A percentile compares a stretch with the other conserved stretches of the same genome.
Evolutionary conservation across 2,329 filamentous ascomycete genomes (phyloP).

Genomic region (Curvularia hawaiiensis): DNA sequence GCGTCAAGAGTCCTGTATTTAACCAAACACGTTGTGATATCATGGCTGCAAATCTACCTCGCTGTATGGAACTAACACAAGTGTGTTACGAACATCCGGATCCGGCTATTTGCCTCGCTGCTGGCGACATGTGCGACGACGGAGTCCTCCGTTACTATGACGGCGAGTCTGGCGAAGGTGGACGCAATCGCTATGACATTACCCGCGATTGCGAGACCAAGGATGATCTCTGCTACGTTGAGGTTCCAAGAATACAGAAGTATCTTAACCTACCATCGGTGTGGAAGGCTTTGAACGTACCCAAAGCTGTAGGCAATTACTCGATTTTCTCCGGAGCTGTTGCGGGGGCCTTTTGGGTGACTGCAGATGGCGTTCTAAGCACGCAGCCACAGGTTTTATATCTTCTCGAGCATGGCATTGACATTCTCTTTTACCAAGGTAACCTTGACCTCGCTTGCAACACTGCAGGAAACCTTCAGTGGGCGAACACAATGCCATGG

Average conservation of each 20-base stretch:
- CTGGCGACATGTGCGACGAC: slow-evolving; percentile 45
- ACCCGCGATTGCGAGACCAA: slow-evolving; percentile 45
- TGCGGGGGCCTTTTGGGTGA: slow-evolving; percentile 34
- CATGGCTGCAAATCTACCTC: slow-evolving; percentile 53
- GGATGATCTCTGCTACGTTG: slow-evolving; percentile 48
- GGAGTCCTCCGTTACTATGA: slow-evolving; percentile 51
- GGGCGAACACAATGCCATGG: slow-evolving; percentile 51
- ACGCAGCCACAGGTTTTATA: slow-evolving; percentile 44
- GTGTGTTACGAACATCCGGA: slow-evolving; percentile 51
- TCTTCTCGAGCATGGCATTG: slow-evolving; percentile 45
- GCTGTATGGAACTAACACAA: slow-evolving; percentile 51
- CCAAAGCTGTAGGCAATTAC: slow-evolving; percentile 42
- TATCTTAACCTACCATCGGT: slow-evolving; percentile 45
- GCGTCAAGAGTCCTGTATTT: slow-evolving; percentile 50
- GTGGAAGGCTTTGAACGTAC: slow-evolving; percentile 41
- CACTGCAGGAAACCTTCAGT: slow-evolving; percentile 48
- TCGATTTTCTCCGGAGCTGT: slow-evolving; percentile 33
- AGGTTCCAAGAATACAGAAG: slow-evolving; percentile 33
- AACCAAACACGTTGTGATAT: slow-evolving; percentile 55
- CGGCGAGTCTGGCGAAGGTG: slow-evolving; percentile 47
- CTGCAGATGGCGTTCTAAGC: slow-evolving; percentile 35
- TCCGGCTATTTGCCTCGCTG: slow-evolving; percentile 49
- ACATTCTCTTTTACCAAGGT: slow-evolving; percentile 49
- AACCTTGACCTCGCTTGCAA: slow-evolving; percentile 51
- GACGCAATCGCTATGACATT: slow-evolving; percentile 54